Conservation (phyloP, 2,329 filamentous ascomycete species). For the Aureobasidium sp. region DNA sequence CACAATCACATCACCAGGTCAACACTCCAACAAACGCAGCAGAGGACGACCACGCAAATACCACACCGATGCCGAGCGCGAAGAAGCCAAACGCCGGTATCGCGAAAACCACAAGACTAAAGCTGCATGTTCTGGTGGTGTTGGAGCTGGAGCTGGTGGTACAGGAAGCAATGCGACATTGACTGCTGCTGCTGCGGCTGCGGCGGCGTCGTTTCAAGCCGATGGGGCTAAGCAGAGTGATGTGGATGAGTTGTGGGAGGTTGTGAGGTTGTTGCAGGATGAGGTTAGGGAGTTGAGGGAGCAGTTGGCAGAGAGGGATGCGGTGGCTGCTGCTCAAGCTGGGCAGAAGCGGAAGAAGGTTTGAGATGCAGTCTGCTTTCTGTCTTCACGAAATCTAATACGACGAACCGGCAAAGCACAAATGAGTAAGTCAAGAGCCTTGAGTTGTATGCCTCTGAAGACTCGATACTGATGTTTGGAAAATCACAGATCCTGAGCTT, state of each 20-base stretch:
- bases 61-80: slow-evolving; percentile 4
- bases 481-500: too few species aligned
- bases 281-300: neutral
- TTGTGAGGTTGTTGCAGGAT: neutral
- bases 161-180: neutral
- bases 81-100: slow-evolving; percentile 10
- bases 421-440: too few species aligned
- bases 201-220: neutral
- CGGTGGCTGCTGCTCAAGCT: neutral
- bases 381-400: neutral
- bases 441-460: too few species aligned
- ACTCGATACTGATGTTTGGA: too few species aligned
- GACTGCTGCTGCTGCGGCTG: neutral
- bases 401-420: too few species aligned
- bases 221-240: neutral
- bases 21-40: neutral
- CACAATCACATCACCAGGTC: neutral
- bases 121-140: neutral
- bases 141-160: neutral
- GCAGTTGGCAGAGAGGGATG: neutral
- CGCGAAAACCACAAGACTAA: slow-evolving; percentile 9
- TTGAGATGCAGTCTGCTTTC: neutral
- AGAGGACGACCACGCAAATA: slow-evolving; percentile 8
- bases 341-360: neutral
- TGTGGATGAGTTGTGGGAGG: slow-evolving; percentile 1